These are phyloP conservation scores for Yamadazyma pseudoaaseri DNA, from an alignment of 1,139 yeast species.

Conservation along the genomic window DNA sequence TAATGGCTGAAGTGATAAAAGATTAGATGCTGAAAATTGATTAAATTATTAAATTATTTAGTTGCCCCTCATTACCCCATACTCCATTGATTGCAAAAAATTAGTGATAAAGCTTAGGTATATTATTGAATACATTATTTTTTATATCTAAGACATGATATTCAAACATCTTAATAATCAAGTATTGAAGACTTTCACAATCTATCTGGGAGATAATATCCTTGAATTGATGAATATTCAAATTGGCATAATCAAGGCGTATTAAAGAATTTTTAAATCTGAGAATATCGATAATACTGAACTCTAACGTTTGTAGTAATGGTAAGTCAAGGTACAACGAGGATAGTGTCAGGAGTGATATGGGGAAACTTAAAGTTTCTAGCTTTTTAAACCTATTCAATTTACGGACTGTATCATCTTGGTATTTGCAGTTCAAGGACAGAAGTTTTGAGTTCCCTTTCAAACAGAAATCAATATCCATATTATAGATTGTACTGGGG, in stretches of 20 bases:
- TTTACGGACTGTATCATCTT: slow-evolving; percentile 2
- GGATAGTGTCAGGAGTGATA: slow-evolving; percentile 45
- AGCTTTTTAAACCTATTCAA: slow-evolving; percentile 8
- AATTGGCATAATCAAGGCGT: slow-evolving; percentile 5
- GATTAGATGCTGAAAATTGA: too few species aligned
- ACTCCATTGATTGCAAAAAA: not conserved
- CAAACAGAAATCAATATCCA: slow-evolving; percentile 8
- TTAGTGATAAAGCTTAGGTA: slow-evolving; percentile 4
- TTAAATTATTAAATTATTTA: too few species aligned
- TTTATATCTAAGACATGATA: slow-evolving; percentile 7
- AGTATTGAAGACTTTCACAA: slow-evolving; percentile 2
- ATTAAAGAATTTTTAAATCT: slow-evolving; percentile 10
- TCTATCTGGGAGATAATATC: slow-evolving; percentile 1
- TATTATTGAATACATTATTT: slow-evolving; percentile 7
- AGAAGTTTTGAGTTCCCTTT: slow-evolving; percentile 6
- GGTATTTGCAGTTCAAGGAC: slow-evolving; percentile 3
- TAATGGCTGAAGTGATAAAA: too few species aligned
- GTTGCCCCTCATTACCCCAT: not conserved
- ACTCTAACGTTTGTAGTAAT: slow-evolving; percentile 5
- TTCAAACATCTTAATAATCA: slow-evolving; percentile 8
- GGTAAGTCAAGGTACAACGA: slow-evolving; percentile 10
- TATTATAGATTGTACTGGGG: slow-evolving; percentile 1
- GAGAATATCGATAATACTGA: slow-evolving; percentile 8
- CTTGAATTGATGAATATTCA: slow-evolving; percentile 4
- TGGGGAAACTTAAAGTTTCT: slow-evolving; percentile 13